These are phyloP conservation scores for Microbotryomycetes sp. DNA, from an alignment of 1,284 basidiomycete genomes.

Conservation along the genomic window DNA sequence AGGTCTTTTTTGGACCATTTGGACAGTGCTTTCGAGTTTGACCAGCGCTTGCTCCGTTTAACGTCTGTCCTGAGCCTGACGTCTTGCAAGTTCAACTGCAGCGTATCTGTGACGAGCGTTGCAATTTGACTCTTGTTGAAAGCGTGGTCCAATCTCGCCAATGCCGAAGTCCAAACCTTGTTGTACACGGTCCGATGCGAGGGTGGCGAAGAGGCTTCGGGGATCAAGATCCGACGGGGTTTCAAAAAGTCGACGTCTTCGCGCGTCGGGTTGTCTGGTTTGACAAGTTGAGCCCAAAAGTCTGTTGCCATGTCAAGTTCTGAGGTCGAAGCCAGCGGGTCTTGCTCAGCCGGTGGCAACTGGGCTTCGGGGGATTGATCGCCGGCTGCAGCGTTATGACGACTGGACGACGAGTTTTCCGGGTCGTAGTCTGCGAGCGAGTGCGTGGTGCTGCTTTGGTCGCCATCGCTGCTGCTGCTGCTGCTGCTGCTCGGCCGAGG, in stretches of 20 bases:
- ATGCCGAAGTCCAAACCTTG: not conserved
- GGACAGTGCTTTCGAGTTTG: slow-evolving; percentile 4
- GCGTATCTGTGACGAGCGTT: not conserved
- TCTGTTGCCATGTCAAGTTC: not conserved
- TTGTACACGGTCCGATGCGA: slow-evolving; percentile 18
- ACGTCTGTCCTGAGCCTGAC: slow-evolving; percentile 5
- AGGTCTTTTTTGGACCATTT: slow-evolving; percentile 25
- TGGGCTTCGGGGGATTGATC: not conserved
- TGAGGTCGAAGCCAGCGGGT: not conserved
- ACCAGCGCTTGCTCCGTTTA: slow-evolving; percentile 13
- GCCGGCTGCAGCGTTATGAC: not conserved
- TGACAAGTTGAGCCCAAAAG: not conserved
- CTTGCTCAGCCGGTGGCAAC: not conserved
- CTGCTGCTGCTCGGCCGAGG: too few relatives aligned
- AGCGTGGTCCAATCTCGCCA: not conserved
- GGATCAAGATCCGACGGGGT: slow-evolving; percentile 11
- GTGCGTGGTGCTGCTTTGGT: too few relatives aligned
- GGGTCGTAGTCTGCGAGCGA: too few relatives aligned
- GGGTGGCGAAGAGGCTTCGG: slow-evolving; percentile 11
- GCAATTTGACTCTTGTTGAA: slow-evolving; percentile 19
- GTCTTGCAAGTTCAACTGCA: slow-evolving; percentile 3
- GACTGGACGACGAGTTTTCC: too few relatives aligned
- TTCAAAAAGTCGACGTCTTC: slow-evolving; percentile 10
- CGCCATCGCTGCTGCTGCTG: too few relatives aligned
- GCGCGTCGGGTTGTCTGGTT: not conserved